Base-by-base conservation (phyloP, 2,329 filamentous ascomycete species). In the Acarospora socialis region DNA sequence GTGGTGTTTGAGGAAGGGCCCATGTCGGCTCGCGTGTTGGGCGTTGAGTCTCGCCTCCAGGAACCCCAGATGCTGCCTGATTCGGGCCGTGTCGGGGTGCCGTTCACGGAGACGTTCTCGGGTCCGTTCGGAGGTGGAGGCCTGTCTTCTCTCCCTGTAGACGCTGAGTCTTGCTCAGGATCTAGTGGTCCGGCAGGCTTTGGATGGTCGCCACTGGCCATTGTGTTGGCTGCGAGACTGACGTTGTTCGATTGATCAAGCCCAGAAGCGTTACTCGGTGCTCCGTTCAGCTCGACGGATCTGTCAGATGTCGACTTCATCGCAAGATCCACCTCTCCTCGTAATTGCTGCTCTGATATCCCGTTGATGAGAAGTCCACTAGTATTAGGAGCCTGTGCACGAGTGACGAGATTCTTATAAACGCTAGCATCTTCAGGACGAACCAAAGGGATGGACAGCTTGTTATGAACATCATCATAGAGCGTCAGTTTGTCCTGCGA, bases 401-500 rank as follows among this genome's bases (percentile, higher is more conserved):
- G n/a, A n/a, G n/a, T n/a, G n/a, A n/a, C n/a, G n/a, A 95, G 66
- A 44, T 76, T 70, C 46, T 80, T 90, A 60, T 92, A 95, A 1
- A 73, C 59, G 3, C 63, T 65, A 35, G 93, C 83, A 46, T 92
- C 78, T 53, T 95, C 90, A 0, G 90, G 90, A 17, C 90, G 74
- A 23, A 93, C 84, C 43, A 98, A 79, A 2, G 90, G 90, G 20
- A 98, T 77, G 10, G 81, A 84, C 8, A 95, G 63, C 48, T 87
- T 90, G 51, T 81, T 83, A 27, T 79, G 71, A 36, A 92, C 82
- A 48, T 83, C 80, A 44, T 92, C 82, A 44, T 84, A 86, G 17
- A 95, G 63, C 0, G 80, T 79, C 63, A 98, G 73, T 41, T 79
- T 78, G 48, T 93, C 93, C 42, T 86, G 81, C 0, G 90, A 95